Evolutionary conservation across 768 basidiomycete species (phyloP), one percentile per base, ranked within the genome.

Genomic region (Thelephora aurantiotincta): DNA sequence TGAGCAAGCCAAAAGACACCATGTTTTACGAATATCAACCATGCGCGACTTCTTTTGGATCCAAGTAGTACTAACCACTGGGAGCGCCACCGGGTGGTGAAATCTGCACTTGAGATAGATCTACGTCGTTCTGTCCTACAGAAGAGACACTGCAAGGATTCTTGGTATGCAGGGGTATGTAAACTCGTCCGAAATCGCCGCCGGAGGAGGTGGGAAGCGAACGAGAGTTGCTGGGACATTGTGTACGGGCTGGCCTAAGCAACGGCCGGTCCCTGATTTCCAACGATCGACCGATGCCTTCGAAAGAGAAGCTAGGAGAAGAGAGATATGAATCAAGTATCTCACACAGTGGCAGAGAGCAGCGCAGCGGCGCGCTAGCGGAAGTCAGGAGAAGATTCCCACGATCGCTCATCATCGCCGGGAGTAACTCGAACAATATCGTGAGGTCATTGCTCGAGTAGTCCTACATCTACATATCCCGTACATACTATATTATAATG

Each of bases 151-250:
- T 77, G 72, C 50, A 87, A 63, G 63, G 90, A 88, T 36, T 78
- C 71, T 11, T 79, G 74, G 63, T 94, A 94, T 51, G 88, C 88
- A 0, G 90, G 6, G 90, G 90, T 45, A 94, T 94, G 89, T 75
- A 62, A 87, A 94, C 37, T 91, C 87, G 56, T 92, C 86, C 23
- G 89, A 84, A 47, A 94, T 85, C 0, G 83, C 75, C 22, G 84
- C 83, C 47, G 91, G 69, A n/a, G 90, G 55, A 94, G 88, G 45
- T 74, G 80, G 9, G 90, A 91, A 2, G 91, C 76, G 57, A 89
- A 92, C 6, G 70, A 72, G 13, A 94, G 67, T 64, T 94, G 90
- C 58, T 92, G 91, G 66, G 93, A 93, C 5, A 87, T 92, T n/a
- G 85, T 88, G 59, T 92, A 94, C 26, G 88, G 78, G 16, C 86